Base-by-base conservation (phyloP, 495 filamentous ascomycete genomes). In the Monascus purpureus region DNA sequence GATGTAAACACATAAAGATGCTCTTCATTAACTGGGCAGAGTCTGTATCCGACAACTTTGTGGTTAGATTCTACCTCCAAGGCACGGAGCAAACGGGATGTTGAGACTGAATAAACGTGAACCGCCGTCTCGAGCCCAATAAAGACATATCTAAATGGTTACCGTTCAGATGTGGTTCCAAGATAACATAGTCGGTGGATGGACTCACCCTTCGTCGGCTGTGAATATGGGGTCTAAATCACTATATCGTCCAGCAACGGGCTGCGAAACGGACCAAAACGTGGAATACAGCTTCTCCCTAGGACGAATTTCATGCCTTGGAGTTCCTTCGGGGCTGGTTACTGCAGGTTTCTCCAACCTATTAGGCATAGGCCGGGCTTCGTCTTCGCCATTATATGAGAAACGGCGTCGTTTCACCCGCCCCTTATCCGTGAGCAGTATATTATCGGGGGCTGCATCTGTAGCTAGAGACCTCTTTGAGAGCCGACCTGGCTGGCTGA, bases 151-250 rank as follows among this genome's bases (percentile, higher is more conserved):
- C 80, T 85, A 23, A 17, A 32, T 25, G 29, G 15, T 12, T 38
- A 31, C 1, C 22, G 31, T 35, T 64, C 35, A 61, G 53, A 31
- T 46, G 31, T 36, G 22, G 28, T 32, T 26, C 27, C 13, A 20
- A 20, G 6, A 14, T 18, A 12, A 25, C 12, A 14, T 7, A 34
- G 11, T n/a, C n/a, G n/a, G n/a, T n/a, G n/a, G n/a, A n/a, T n/a
- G n/a, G 29, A 55, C 75, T 43, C 61, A 93, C 83, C 77, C 73
- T 54, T 93, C 85, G 57, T 95, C 80, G 4, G 44, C 39, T 8
- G 82, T 77, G 52, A 94, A 77, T 14, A 84, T 59, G 0, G 87
- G 80, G 40, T 94, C 83, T 33, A 81, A 57, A 43, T 82, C 62
- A 31, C 37, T 53, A 27, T 53, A 63, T 13, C 43, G 46, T 12